Base-by-base conservation (phyloP, 495 filamentous ascomycete species). In the Xylaria cubensis region DNA sequence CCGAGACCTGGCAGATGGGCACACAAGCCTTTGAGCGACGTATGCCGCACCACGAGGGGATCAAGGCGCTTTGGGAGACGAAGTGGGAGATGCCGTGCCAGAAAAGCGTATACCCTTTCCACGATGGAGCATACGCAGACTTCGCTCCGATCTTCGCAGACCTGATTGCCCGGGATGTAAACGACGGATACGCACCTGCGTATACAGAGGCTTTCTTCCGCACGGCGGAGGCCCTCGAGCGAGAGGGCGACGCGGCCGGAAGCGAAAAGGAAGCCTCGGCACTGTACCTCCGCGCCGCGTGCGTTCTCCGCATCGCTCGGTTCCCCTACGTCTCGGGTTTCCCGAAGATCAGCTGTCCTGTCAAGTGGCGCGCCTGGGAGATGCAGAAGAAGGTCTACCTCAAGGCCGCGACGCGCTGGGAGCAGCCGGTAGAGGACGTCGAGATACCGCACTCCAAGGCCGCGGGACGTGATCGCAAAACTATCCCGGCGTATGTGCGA, bases 101-200 rank as follows among this genome's bases (percentile, higher is more conserved):
- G 48, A 89, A 88, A 79, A 85, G 88, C 46, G 83, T 94, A 34
- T 95, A 95, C 73, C 93, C 92, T 0, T 95, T 94, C 83, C 92
- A 93, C 80, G 92, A 94, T 77, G 90, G 91, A 24, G 79, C 82
- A 0, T 85, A 86, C 59, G 86, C 90, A 61, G 93, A 95, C 80
- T 94, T 95, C 72, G 85, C 89, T 71, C 89, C 90, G n/a, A 88
- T 94, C 51, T 93, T 94, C 68, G 72, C 86, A 24, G 80, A 88
- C 44, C 76, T 94, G 19, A 91, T 92, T 69, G 77, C 41, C 10
- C 69, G 90, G 84, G 78, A 85, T 75, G 84, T 90, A 77, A 88
- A 90, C 79, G 90, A 93, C 65, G 89, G 89, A 12, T 89, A 86
- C 78, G 84, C 88, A 39, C 81, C 89, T 29, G 87, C 81, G 19